Evolutionary conservation across 1,284 basidiomycete genomes (phyloP).

Genomic region (Irpex rosettiformis): DNA sequence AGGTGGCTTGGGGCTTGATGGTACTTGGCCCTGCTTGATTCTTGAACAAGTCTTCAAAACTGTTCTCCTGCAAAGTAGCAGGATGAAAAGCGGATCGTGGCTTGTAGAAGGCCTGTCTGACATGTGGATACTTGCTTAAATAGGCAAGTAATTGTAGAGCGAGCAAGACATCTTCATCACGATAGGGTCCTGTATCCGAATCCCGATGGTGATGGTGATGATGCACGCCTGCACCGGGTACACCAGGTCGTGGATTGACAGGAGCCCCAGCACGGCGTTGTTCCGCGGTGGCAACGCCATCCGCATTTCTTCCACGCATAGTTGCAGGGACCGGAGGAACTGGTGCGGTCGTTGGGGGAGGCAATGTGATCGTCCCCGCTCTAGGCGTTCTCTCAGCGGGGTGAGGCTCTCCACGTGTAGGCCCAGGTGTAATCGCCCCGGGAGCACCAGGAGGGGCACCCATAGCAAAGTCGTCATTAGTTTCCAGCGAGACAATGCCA

Average conservation of each 20-base stretch:
- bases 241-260: conserved; percentile 5
- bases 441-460: conserved; percentile 82
- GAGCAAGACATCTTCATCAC: conserved; percentile 93
- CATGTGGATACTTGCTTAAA: conserved; percentile 96
- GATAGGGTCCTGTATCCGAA: conserved; percentile 62
- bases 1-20: conserved; percentile 11
- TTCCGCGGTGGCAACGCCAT: conserved; percentile 14
- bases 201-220: conserved; percentile 35
- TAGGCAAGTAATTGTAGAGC: conserved; percentile 94
- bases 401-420: conserved; percentile 23
- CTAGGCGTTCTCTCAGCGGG: conserved; percentile 27
- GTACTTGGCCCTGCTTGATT: conserved; percentile 15
- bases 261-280: conserved; percentile 10
- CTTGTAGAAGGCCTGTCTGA: conserved; percentile 95
- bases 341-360: conserved; percentile 19
- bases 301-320: conserved; percentile 7
- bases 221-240: conserved; percentile 18
- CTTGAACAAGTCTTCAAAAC: not conserved
- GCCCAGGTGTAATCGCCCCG: conserved; percentile 57
- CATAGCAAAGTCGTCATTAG: conserved; percentile 80
- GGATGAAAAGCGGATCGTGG: conserved; percentile 73
- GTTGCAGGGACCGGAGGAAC: conserved; percentile 19
- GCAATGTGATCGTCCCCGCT: conserved; percentile 27
- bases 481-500: conserved; percentile 66
- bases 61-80: conserved; percentile 33